A percentile compares a stretch with the other conserved stretches of the same genome.
phyloP scores from a whole-genome alignment of 106 monocot species.

The Agapanthus africanus region DNA sequence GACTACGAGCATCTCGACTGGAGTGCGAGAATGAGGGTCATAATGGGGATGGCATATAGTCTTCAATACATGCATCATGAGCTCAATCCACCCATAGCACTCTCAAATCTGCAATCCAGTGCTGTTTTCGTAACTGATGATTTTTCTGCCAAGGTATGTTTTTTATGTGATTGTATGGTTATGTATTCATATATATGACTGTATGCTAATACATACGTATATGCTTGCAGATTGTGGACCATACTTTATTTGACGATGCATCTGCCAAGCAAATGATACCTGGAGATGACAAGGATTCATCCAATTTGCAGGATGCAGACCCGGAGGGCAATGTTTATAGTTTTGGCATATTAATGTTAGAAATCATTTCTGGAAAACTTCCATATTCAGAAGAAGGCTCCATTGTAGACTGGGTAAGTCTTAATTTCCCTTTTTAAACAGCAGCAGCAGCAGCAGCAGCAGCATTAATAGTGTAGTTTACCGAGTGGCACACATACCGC shows the following conservation, averaged over 20 bases:
- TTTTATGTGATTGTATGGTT: too few species aligned
- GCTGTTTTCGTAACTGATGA: constrained; percentile 76
- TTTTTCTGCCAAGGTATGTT: constrained; percentile 80
- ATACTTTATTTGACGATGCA: constrained; percentile 38
- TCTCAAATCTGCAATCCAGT: constrained; percentile 60
- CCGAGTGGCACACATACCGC: too few species aligned
- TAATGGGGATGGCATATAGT: constrained; percentile 87
- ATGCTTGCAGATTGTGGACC: constrained; percentile 22
- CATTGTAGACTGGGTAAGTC: constrained; percentile 51
- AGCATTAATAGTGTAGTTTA: too few species aligned
- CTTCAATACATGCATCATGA: constrained; percentile 88
- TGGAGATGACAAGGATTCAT: constrained; percentile 18
- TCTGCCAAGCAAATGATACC: constrained; percentile 2
- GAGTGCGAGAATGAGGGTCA: constrained; percentile 75
- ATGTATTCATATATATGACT: neutral
- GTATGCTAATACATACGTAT: neutral
- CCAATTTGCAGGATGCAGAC: constrained; percentile 18
- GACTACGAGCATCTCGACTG: constrained; percentile 85
- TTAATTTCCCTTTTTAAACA: too few species aligned
- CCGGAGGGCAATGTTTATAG: constrained; percentile 51
- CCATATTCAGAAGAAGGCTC: constrained; percentile 37
- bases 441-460: too few species aligned
- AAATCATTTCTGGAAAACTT: constrained; percentile 71
- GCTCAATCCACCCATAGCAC: constrained; percentile 61
- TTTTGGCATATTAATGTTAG: constrained; percentile 76